phyloP scores from a whole-genome alignment of 2,329 filamentous ascomycete genomes.

The Aspergillus proliferans region DNA sequence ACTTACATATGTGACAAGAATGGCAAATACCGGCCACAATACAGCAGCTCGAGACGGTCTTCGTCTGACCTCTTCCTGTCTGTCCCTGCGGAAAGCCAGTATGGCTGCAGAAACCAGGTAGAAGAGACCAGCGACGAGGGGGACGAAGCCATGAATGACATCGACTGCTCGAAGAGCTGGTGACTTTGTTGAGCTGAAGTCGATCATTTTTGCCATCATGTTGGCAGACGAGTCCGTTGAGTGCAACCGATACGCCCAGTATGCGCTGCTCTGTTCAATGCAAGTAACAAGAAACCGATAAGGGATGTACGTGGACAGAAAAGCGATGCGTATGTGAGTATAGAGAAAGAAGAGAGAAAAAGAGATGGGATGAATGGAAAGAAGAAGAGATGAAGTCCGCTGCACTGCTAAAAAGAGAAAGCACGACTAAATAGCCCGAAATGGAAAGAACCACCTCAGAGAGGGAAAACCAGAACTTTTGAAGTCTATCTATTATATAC shows the following conservation, averaged over 20 bases:
- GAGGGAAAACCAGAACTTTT: background rate
- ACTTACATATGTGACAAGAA: constrained; percentile 38
- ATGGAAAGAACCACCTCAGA: background rate
- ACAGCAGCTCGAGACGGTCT: constrained; percentile 33
- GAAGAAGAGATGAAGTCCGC: background rate
- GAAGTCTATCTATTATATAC: background rate
- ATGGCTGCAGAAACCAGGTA: constrained; percentile 46
- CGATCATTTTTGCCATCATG: background rate
- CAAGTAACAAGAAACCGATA: background rate
- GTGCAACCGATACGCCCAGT: background rate
- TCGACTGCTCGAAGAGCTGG: background rate
- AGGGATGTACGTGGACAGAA: background rate
- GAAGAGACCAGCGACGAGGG: constrained; percentile 52
- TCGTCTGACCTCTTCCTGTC: constrained; percentile 37
- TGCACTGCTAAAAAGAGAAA: background rate
- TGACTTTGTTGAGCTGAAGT: background rate
- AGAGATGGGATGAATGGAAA: background rate
- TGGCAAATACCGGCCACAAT: constrained; percentile 26
- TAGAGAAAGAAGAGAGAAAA: background rate
- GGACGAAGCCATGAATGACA: constrained; percentile 22
- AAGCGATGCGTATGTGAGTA: background rate
- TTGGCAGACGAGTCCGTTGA: background rate
- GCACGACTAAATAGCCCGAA: background rate
- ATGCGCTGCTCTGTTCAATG: background rate
- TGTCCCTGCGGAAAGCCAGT: constrained; percentile 3